Evolutionary conservation across 2,329 filamentous ascomycete genomes (phyloP).

Genomic region (Colletotrichum musae): DNA sequence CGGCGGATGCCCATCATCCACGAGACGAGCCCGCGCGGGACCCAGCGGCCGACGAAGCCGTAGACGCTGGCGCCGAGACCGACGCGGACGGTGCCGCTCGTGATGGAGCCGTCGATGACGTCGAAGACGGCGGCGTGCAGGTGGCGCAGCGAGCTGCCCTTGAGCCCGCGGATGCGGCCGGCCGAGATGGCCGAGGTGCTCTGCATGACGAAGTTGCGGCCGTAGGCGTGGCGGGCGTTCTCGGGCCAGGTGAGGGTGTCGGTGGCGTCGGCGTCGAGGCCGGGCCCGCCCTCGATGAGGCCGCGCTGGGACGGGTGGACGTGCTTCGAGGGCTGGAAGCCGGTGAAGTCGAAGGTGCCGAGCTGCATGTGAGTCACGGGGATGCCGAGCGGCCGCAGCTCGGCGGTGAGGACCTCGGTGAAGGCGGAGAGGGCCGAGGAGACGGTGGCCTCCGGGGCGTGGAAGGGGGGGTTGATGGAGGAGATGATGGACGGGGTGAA

Average conservation of each 20-base stretch:
- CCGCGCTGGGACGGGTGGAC: conserved; percentile 54
- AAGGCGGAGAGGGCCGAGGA: conserved; percentile 90
- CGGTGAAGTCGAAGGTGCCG: conserved; percentile 88
- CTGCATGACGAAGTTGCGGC: conserved; percentile 72
- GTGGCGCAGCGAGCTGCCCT: conserved; percentile 80
- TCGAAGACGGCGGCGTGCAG: conserved; percentile 93
- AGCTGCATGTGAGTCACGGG: conserved; percentile 90
- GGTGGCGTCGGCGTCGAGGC: conserved; percentile 58
- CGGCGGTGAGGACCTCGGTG: conserved; percentile 82
- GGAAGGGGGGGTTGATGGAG: conserved; percentile 84
- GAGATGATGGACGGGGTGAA: conserved; percentile 86
- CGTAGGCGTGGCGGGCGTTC: conserved; percentile 72
- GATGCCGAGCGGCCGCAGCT: conserved; percentile 82
- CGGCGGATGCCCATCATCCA: conserved; percentile 91
- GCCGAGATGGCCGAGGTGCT: conserved; percentile 69
- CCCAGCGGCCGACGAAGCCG: conserved; percentile 85
- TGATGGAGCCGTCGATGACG: conserved; percentile 79
- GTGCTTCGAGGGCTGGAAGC: conserved; percentile 68
- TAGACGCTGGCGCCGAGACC: conserved; percentile 89
- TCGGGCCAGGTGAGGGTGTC: conserved; percentile 77
- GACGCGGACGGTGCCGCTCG: conserved; percentile 78
- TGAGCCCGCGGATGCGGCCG: conserved; percentile 70
- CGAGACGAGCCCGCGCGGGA: conserved; percentile 82
- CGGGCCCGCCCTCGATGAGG: conserved; percentile 57
- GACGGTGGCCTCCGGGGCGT: conserved; percentile 88